Evolutionary conservation across 306 rosid genomes (phyloP).

Genomic region (Luffa aegyptiaca): DNA sequence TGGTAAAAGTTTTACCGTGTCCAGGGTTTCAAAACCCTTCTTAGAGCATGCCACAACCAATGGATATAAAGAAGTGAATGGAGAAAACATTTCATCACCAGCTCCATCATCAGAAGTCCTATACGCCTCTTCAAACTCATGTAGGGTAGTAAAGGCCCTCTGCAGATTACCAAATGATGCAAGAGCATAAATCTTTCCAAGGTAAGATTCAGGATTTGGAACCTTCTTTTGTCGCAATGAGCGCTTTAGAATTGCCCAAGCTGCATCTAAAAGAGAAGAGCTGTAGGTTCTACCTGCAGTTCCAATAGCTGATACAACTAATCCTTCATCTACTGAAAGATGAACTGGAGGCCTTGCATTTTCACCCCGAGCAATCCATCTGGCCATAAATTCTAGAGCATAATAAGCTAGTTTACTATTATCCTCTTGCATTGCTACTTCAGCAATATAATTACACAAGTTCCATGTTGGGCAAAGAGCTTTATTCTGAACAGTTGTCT

Average conservation of each 20-base stretch:
- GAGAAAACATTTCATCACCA: slow-evolving; percentile 67
- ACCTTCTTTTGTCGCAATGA: slow-evolving; percentile 67
- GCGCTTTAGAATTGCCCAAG: slow-evolving; percentile 77
- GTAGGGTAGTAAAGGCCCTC: slow-evolving; percentile 63
- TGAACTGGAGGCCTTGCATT: slow-evolving; percentile 43
- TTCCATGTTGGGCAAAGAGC: slow-evolving; percentile 87
- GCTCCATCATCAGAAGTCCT: slow-evolving; percentile 43
- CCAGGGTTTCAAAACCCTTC: slow-evolving; percentile 90
- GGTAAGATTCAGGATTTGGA: slow-evolving; percentile 84
- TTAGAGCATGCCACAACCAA: slow-evolving; percentile 74
- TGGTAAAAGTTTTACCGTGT: slow-evolving; percentile 43
- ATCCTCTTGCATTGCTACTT: slow-evolving; percentile 51
- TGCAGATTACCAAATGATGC: slow-evolving; percentile 66
- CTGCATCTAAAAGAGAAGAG: slow-evolving; percentile 54
- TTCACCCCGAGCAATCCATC: slow-evolving; percentile 80
- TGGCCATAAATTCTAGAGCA: slow-evolving; percentile 76
- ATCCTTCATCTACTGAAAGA: slow-evolving; percentile 79
- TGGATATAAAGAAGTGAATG: slow-evolving; percentile 81
- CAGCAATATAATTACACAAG: slow-evolving; percentile 54
- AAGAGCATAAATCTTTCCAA: slow-evolving; percentile 71
- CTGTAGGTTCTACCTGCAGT: slow-evolving; percentile 71
- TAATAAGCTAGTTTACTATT: slow-evolving; percentile 69
- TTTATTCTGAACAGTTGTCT: slow-evolving; percentile 84
- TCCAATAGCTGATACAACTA: slow-evolving; percentile 57
- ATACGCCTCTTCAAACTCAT: slow-evolving; percentile 62